Base-by-base conservation (phyloP, 805 yeast species). In the Wickerhamomyces strasburgensis region DNA sequence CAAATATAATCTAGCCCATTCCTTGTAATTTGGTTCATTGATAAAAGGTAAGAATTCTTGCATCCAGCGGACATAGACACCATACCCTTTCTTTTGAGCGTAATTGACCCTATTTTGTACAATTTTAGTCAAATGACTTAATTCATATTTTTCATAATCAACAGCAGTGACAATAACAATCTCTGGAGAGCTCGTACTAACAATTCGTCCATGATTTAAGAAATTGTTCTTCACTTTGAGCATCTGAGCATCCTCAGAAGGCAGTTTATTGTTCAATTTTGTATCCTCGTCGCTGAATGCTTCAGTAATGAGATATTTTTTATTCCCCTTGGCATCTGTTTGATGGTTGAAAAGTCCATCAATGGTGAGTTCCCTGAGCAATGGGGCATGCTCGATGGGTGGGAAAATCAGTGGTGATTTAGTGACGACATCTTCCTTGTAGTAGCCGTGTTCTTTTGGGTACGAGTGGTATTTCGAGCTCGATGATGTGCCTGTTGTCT, bases 41-140 rank as follows among this genome's bases (percentile, higher is more conserved):
- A 81, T 49, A 13, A 70, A 48, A 6, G 90, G 89, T 14, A 75
- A 53, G 60, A 85, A 89, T 57, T 93, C 97, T 59, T 86, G 89
- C 24, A 72, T 59, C 85, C 90, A 88, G 42, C 96, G 73, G 17
- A 84, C 75, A 52, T 87, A 90, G 19, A 87, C 62, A 23, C 96
- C 98, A 58, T 80, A 90, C 27, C 75, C 74, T 52, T 86, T 88
- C 10, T 67, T 67, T 58, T 81, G 84, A 5, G 95, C 95, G 56
- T 89, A 90, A 57, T 87, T 89, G 19, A 84, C 82, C 53, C 97
- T 73, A 58, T 88, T 88, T 57, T 87, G 94, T 14, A 87, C 82
- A 38, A 89, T 68, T 37, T 73, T 74, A 14, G 80, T 75, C 31
- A 87, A 65, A 24, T 80, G 75, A 15, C 72, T 71, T 27, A 72